Evolutionary conservation across 805 yeast species (phyloP), one percentile per base, ranked within the genome.

Genomic region (Candida odintsovae): DNA sequence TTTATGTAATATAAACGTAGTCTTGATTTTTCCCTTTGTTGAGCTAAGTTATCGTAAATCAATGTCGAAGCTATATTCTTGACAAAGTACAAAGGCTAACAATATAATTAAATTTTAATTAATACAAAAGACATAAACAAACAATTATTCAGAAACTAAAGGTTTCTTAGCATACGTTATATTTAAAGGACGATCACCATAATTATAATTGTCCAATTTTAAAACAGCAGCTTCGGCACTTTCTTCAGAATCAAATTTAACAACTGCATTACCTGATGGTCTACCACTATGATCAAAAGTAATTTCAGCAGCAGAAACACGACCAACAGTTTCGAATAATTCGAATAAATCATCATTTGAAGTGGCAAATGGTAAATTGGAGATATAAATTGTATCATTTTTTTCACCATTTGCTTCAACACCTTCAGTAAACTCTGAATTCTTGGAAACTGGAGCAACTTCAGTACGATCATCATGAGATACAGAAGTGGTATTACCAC

Each of bases 291-390:
- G 62, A 52, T 75, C 76, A 57, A 65, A 77, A 63, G 82, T 87
- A 50, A 92, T 73, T 63, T 88, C 95, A 19, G 97, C 96, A 38
- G 75, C 75, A 37, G 66, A 70, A 16, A 92, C 88, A 42, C 76
- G 69, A 20, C 96, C 96, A 45, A 90, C 78, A 33, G 92, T 83
- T 62, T 84, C 92, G 63, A 90, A 90, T 49, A 92, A 74, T 54
- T 90, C 97, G 53, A 73, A 78, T 53, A 92, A 75, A 66, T 92
- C 97, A 48, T 83, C 82, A 54, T 83, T 82, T 28, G 89, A 79
- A n/a, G 97, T 90, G 44, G 90, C 83, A 74, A 79, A 88, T 26
- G 98, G 98, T 60, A 92, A 71, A 69, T 92, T 92, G 40, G 74
- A 75, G 20, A 86, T 90, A 61, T 68, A 85, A 40, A 92, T 76